Base-by-base conservation (phyloP, 1,284 basidiomycete genomes). In the Anthracocystis setariae region DNA sequence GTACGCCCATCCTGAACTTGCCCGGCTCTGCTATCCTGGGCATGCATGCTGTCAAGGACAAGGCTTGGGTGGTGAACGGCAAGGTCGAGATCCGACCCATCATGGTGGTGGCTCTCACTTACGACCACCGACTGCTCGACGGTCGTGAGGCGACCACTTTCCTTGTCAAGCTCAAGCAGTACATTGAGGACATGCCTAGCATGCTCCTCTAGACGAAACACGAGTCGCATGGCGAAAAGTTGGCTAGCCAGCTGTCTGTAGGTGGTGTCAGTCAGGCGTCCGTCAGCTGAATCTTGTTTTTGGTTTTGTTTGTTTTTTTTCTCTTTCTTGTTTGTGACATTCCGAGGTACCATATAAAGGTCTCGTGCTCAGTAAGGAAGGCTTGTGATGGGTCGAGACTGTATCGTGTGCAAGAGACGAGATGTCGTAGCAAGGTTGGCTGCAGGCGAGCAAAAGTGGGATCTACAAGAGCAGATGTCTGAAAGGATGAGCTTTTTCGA, bases 21-120 rank as follows among this genome's bases (percentile, higher is more conserved):
- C 95, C 95, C 20, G 95, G 98, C 84, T 86, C 93, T 42, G 95
- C 94, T 59, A 94, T 98, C 20, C 88, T 98, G 59, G 90, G 92
- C 67, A 98, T 98, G 93, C 95, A 98, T 86, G 83, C 93, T 23
- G 94, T 97, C 87, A 96, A 95, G 85, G 93, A 98, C 75, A 90
- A 89, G 79, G 88, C 96, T 2, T 93, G 94, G 46, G 95, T 96
- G 35, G 92, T 96, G 49, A 59, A 78, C 55, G 79, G 76, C 66
- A 78, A 82, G 74, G 75, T 79, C 75, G 94, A 95, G 79, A 91
- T 98, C 83, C 90, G 94, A 71, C 93, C 93, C 27, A 92, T 98
- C 86, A 98, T 97, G 94, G 89, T 96, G 58, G 82, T 84, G 10
- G 84, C 84, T 12, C 88, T 95, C 63, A 96, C 94, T 3, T 97